Evolutionary conservation across 305 asterid genomes (phyloP), one percentile per base, ranked within the genome.

Genomic region (Fraxinus ornus): DNA sequence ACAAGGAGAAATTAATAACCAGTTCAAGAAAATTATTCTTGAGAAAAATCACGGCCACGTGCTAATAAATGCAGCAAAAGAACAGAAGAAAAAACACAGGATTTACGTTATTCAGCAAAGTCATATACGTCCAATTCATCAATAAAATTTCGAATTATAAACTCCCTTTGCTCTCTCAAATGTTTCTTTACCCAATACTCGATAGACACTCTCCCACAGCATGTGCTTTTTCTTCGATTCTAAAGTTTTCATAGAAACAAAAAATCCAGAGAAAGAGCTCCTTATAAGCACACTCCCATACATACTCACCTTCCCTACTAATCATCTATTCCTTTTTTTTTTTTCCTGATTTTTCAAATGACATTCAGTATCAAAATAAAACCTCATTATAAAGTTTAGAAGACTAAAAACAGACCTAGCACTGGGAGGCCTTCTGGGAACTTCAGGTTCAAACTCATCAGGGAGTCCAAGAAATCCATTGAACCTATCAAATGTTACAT

Each of bases 391-490:
- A 30, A 28, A 15, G 36, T 68, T 4, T 5, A 28, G 22, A 10
- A 30, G 3, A 30, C 2, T 66, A 37, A 24, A 64, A 24, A 57
- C 39, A 26, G 82, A 94, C 99, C 99, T 95, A 85, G 99, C 99
- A 90, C 99, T 95, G 12, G 98, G 99, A 47, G 98, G 94, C 88
- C 91, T 91, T 82, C 97, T 88, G 32, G 98, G 94, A 39, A 95
- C 95, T 77, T 95, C 94, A 73, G 98, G 98, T 83, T 93, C 97
- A 83, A 95, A 91, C 91, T 95, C 98, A 80, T 88, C 97, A 60
- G 98, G 98, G 10, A 95, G 91, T n/a, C 98, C 98, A 81, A 95
- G 98, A 85, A 95, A 95, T 7, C 98, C 98, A 86, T 93, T 89
- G 82, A 95, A 95, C 71, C 95, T 86, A 84, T 95, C 98, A 83